These are phyloP conservation scores for Tolypocladium amazonense DNA, from an alignment of 2,329 filamentous ascomycete genomes.

Conservation along the genomic window DNA sequence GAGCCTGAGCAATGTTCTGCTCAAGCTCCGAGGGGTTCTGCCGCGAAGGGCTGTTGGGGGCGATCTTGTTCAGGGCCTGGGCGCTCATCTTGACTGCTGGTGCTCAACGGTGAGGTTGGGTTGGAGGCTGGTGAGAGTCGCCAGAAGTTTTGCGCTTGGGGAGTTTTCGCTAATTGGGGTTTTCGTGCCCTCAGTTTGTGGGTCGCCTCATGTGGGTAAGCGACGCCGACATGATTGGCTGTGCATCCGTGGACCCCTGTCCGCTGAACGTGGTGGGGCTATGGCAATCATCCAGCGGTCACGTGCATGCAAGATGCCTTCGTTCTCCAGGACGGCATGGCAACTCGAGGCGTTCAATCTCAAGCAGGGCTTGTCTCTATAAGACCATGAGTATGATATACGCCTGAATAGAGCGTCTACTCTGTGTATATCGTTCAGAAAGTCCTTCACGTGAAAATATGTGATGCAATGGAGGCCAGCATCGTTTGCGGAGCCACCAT, in stretches of 20 bases:
- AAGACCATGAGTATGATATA: not conserved
- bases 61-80: conserved; percentile 93
- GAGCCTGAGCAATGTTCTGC: conserved; percentile 90
- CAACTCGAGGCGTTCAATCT: not conserved
- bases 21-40: conserved; percentile 96
- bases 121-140: conserved; percentile 14
- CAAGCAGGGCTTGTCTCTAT: not conserved
- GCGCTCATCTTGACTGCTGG: conserved; percentile 47
- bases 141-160: conserved; percentile 19
- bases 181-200: conserved; percentile 23
- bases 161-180: conserved; percentile 28
- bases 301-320: not conserved
- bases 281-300: not conserved
- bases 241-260: not conserved
- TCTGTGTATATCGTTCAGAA: not conserved
- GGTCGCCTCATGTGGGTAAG: not conserved
- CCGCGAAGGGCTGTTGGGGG: conserved; percentile 91
- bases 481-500: not conserved
- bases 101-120: conserved; percentile 22
- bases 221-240: not conserved
- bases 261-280: not conserved
- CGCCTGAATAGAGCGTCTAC: not conserved
- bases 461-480: not conserved
- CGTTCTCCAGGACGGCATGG: no score
- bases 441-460: no score